Conservation (phyloP, 2,329 filamentous ascomycete genomes). For the Xylaria sp. region DNA sequence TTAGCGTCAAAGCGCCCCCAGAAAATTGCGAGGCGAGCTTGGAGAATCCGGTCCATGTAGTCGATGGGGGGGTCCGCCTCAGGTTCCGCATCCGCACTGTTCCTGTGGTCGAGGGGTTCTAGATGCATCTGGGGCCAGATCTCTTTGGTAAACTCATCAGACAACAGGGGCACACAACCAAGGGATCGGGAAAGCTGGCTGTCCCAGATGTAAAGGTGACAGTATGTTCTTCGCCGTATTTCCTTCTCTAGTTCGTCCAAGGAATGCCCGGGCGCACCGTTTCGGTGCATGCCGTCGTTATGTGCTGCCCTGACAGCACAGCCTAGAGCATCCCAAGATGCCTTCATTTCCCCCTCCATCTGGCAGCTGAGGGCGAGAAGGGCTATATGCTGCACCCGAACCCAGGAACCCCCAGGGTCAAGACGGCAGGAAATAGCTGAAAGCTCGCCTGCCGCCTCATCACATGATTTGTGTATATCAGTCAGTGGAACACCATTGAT, state of each 20-base stretch:
- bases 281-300: constrained; percentile 7
- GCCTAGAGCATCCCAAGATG: constrained; percentile 11
- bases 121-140: constrained; percentile 9
- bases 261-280: background rate
- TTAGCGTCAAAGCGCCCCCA: constrained; percentile 4
- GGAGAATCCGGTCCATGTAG: constrained; percentile 17
- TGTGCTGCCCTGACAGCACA: constrained; percentile 12
- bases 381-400: constrained; percentile 18
- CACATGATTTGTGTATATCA: constrained; percentile 13
- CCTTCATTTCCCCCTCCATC: constrained; percentile 6
- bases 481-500: constrained; percentile 11
- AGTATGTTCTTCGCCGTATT: constrained; percentile 15
- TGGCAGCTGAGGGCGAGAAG: constrained; percentile 8
- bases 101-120: too few relatives aligned
- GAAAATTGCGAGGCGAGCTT: constrained; percentile 13
- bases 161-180: constrained; percentile 1
- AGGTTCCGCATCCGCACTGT: background rate
- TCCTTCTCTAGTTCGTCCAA: constrained; percentile 18
- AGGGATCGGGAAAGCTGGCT: constrained; percentile 5
- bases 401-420: constrained; percentile 8
- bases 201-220: constrained; percentile 19
- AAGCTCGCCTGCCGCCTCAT: constrained; percentile 3
- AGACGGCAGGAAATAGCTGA: background rate
- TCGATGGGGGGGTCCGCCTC: constrained; percentile 4
- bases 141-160: background rate